Percentiles rank a stretch among this genome's conserved stretches.
Evolutionary conservation across 2,329 filamentous ascomycete genomes (phyloP).

Genomic region (Helminthosporium solani): DNA sequence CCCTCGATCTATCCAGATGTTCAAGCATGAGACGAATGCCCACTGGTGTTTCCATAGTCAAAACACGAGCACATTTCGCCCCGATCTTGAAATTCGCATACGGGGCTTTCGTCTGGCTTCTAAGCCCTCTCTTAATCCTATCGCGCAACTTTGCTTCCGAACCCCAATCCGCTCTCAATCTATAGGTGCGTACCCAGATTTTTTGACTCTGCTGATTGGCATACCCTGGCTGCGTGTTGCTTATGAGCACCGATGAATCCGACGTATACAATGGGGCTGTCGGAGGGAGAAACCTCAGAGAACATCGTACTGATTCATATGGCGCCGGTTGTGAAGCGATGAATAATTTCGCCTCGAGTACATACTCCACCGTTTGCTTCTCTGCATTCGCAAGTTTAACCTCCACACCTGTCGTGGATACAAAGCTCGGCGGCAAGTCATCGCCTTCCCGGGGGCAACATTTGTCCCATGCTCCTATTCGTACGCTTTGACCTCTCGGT

Average conservation of each 20-base stretch:
- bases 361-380: slow-evolving; percentile 6
- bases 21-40: slow-evolving; percentile 20
- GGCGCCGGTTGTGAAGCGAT: slow-evolving; percentile 4
- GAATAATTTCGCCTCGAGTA: slow-evolving; percentile 8
- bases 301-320: slow-evolving; percentile 18
- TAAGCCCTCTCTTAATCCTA: slow-evolving; percentile 23
- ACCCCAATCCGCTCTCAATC: slow-evolving; percentile 20
- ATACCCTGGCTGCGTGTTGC: neutral
- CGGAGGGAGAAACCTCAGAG: slow-evolving; percentile 17
- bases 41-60: slow-evolving; percentile 18
- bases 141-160: slow-evolving; percentile 18
- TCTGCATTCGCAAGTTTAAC: neutral
- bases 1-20: slow-evolving; percentile 28
- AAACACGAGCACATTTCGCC: slow-evolving; percentile 22
- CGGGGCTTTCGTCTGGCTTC: slow-evolving; percentile 20
- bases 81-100: slow-evolving; percentile 24
- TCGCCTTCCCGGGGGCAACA: slow-evolving; percentile 14
- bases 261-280: slow-evolving; percentile 14
- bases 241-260: neutral
- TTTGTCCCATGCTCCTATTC: slow-evolving; percentile 14
- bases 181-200: slow-evolving; percentile 26
- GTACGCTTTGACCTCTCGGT: slow-evolving; percentile 9
- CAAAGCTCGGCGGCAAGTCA: slow-evolving; percentile 23
- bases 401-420: neutral
- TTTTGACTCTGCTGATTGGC: slow-evolving; percentile 19